A percentile compares a stretch with the other conserved stretches of the same genome.
Evolutionary conservation across 257 asterid species (phyloP).

Genomic region (Salvia rosmarinus): DNA sequence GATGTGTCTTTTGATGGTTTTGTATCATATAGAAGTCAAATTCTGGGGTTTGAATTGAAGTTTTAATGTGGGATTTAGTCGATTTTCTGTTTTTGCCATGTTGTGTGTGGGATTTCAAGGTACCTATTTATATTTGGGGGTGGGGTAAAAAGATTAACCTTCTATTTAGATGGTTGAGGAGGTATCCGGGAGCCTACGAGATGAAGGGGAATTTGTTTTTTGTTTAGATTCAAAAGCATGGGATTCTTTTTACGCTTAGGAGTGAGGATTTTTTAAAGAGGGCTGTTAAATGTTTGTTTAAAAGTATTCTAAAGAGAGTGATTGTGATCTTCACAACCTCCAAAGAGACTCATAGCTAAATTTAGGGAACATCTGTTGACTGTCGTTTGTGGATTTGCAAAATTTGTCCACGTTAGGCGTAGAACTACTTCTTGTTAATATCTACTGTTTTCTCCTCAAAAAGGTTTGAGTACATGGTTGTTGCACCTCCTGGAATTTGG

Average conservation of each 20-base stretch:
- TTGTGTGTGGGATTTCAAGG: neutral
- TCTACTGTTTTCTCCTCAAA: no score
- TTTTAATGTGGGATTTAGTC: neutral
- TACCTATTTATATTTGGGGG: neutral
- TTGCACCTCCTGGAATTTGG: no score
- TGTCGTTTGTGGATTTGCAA: neutral
- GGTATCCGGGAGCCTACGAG: no score
- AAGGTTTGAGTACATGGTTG: no score
- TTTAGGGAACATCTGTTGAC: neutral
- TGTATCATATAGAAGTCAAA: neutral
- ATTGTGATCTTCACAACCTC: neutral
- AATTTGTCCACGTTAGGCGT: no score
- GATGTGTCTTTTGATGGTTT: no score
- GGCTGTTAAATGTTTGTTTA: neutral
- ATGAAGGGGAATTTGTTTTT: no score
- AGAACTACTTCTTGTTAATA: no score
- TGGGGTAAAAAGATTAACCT: neutral
- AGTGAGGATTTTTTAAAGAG: neutral
- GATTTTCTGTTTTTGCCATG: neutral
- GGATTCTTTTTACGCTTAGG: neutral
- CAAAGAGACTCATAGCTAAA: neutral
- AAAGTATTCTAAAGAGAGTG: neutral
- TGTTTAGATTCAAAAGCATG: slow-evolving; percentile 9
- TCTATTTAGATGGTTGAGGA: slow-evolving; percentile 11
- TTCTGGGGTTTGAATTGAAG: slow-evolving; percentile 17